Conservation (phyloP, 2,329 filamentous ascomycete species). For the Phialophora expanda region DNA sequence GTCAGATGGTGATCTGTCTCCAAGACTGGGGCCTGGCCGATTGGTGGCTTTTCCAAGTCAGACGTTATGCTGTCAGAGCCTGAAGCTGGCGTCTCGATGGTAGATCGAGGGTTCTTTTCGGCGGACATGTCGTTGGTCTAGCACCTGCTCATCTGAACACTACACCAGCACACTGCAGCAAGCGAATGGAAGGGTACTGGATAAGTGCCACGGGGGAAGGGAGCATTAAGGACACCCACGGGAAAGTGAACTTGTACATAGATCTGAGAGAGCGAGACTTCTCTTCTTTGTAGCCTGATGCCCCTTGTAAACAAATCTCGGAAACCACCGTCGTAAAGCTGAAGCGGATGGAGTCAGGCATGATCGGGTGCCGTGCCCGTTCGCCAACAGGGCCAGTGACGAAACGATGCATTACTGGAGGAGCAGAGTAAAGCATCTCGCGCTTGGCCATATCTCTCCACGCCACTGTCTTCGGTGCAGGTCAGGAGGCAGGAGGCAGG, state of each 20-base stretch:
- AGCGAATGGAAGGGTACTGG: background rate
- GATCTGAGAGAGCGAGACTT: background rate
- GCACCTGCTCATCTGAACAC: background rate
- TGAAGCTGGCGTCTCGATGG: background rate
- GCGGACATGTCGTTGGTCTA: constrained; percentile 10
- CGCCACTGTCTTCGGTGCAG: background rate
- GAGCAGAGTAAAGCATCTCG: background rate
- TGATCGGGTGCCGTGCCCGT: background rate
- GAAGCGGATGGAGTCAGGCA: background rate
- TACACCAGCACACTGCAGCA: background rate
- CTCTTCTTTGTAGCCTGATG: background rate
- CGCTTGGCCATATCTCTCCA: background rate
- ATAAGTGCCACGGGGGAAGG: background rate
- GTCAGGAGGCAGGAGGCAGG: background rate
- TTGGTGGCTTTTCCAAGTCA: constrained; percentile 4
- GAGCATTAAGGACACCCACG: background rate
- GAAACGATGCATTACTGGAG: background rate
- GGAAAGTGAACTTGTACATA: background rate
- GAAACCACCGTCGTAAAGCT: background rate
- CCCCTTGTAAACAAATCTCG: background rate
- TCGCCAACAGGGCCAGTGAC: background rate
- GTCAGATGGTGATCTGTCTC: constrained; percentile 28
- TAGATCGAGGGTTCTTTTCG: background rate
- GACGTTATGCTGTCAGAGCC: constrained; percentile 5
- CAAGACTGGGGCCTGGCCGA: background rate